Conservation (phyloP, 768 basidiomycete genomes). For the Pulveroboletus frians region DNA sequence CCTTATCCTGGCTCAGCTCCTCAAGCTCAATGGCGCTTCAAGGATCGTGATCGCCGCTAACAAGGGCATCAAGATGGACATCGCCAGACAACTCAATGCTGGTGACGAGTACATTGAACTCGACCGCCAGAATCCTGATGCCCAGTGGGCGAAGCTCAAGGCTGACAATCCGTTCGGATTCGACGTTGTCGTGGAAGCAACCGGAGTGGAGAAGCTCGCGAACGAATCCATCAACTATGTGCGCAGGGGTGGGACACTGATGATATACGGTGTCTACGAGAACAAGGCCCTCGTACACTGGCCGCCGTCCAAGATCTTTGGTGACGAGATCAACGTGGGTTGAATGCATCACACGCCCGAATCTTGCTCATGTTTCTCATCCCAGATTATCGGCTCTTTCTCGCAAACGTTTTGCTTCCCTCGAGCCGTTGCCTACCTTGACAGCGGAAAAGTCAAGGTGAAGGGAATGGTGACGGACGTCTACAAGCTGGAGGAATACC, state of each 20-base stretch:
- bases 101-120: conserved; percentile 86
- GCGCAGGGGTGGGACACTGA: conserved; percentile 73
- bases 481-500: conserved; percentile 65
- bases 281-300: conserved; percentile 81
- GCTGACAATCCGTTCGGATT: conserved; percentile 83
- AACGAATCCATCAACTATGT: conserved; percentile 89
- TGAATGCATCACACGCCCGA: not conserved
- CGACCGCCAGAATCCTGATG: conserved; percentile 65
- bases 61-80: conserved; percentile 86
- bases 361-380: not conserved
- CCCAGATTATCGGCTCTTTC: conserved; percentile 84
- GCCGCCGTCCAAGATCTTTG: conserved; percentile 79
- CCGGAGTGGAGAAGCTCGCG: conserved; percentile 82
- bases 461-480: conserved; percentile 76
- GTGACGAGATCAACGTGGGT: conserved; percentile 59
- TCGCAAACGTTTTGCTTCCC: conserved; percentile 89
- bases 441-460: conserved; percentile 75
- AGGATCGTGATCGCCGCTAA: conserved; percentile 82
- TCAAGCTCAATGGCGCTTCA: conserved; percentile 81
- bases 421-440: conserved; percentile 83
- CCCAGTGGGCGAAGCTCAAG: conserved; percentile 79
- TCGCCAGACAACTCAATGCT: conserved; percentile 72
- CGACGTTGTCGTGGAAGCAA: conserved; percentile 79
- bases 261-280: conserved; percentile 90
- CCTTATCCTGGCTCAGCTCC: conserved; percentile 82